Conservation (phyloP, 1,284 basidiomycete genomes). For the Fomitiporia mediterranea region DNA sequence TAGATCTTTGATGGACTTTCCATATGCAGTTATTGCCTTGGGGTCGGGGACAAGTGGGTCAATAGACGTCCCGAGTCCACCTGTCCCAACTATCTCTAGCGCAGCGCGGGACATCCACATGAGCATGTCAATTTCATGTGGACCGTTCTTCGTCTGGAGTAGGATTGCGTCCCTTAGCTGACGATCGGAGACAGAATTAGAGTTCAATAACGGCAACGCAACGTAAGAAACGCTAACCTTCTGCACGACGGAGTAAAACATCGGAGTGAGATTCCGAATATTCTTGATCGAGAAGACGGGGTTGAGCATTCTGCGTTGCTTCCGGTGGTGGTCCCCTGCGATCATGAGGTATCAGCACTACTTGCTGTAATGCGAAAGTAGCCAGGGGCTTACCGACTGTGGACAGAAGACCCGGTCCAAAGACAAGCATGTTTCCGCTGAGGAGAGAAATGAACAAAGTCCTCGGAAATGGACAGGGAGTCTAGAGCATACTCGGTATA, state of each 20-base stretch:
- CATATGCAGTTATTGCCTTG: constrained; percentile 17
- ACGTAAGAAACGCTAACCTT: constrained; percentile 15
- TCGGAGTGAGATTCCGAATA: constrained; percentile 20
- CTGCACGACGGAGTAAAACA: constrained; percentile 17
- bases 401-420: constrained; percentile 20
- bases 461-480: neutral
- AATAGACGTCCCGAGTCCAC: constrained; percentile 20
- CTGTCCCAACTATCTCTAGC: constrained; percentile 20
- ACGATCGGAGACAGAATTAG: neutral
- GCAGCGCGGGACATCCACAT: constrained; percentile 21
- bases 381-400: constrained; percentile 12
- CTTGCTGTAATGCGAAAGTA: neutral
- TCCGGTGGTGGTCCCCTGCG: constrained; percentile 20
- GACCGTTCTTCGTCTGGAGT: constrained; percentile 12
- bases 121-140: constrained; percentile 19
- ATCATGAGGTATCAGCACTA: neutral
- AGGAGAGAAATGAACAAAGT: neutral
- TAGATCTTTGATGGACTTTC: constrained; percentile 20
- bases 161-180: constrained; percentile 19
- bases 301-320: constrained; percentile 22
- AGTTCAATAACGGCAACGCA: neutral
- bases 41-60: constrained; percentile 18
- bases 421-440: constrained; percentile 20
- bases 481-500: constrained; percentile 17
- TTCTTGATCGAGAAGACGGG: constrained; percentile 22